Base-by-base conservation (phyloP, 148 eudicot species). In the Diospyros lotus region DNA sequence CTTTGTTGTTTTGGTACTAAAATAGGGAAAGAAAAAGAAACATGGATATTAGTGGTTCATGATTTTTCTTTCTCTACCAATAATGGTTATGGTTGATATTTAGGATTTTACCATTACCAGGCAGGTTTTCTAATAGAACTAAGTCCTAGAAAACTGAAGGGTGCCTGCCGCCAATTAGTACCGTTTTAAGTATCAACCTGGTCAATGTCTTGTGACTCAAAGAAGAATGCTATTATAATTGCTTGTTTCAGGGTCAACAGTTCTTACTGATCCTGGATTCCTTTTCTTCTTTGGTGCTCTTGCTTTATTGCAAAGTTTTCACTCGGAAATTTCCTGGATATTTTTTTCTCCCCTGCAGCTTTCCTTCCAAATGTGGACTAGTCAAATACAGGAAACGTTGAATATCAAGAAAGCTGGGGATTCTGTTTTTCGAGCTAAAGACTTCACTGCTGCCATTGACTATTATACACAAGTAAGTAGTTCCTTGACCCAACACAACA, bases 351-450 rank as follows among this genome's bases (percentile, higher is more conserved):
- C 69, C 59, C 60, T 55, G 58, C 90, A 91, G 96, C 91, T 87
- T 55, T 91, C 93, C 1, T 89, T 91, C 69, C 93, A 91, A 84
- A 82, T 83, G 73, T 89, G 96, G 93, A 87, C 93, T 9, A 80
- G 76, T 78, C 93, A 88, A 61, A 83, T 91, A 81, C 96, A 89
- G 73, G 96, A 91, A 61, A 83, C 93, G 4, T 80, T 91, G 59
- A 87, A 91, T 81, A 79, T 80, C 82, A 89, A 86, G 83, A 91
- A 91, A 76, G 87, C 76, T 28, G 93, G 91, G 76, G 96, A 91
- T 68, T 59, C 83, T 52, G 93, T 90, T 51, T 91, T 91, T 70
- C 84, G 88, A 71, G 82, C 85, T 48, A 89, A 87, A 84, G 93
- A 89, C 73, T 89, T 84, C 67, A 76, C 80, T 63, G 80, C 89